Evolutionary conservation across 1,284 basidiomycete species (phyloP).

Genomic region (Coriolopsis trogii): DNA sequence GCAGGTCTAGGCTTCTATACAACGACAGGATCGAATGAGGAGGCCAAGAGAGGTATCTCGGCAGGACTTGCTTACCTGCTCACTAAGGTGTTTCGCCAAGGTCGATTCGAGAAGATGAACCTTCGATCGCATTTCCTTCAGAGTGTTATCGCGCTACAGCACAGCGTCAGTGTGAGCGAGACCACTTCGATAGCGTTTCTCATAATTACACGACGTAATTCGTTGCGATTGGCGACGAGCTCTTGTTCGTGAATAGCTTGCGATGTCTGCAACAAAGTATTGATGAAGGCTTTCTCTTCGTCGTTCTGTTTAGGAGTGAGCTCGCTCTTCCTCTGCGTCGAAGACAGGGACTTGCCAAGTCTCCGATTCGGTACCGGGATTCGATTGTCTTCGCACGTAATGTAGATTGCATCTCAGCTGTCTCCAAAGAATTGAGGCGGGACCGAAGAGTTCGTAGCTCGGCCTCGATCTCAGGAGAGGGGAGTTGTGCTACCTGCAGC

Average conservation of each 20-base stretch:
- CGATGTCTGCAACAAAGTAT: slow-evolving; percentile 35
- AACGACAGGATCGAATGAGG: neutral
- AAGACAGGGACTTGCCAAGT: slow-evolving; percentile 33
- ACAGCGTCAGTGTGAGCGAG: neutral
- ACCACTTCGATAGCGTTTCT: neutral
- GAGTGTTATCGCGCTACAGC: slow-evolving; percentile 39
- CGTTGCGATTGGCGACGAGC: slow-evolving; percentile 41
- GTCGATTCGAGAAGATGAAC: slow-evolving; percentile 35
- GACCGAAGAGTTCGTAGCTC: slow-evolving; percentile 28
- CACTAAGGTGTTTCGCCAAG: slow-evolving; percentile 31
- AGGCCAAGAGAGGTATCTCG: neutral
- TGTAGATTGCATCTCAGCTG: slow-evolving; percentile 27
- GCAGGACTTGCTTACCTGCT: no score
- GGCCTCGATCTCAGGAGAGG: slow-evolving; percentile 24
- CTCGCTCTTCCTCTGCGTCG: neutral
- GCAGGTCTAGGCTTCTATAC: slow-evolving; percentile 19
- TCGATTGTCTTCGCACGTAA: slow-evolving; percentile 36
- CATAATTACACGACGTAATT: slow-evolving; percentile 39
- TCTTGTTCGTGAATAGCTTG: slow-evolving; percentile 40
- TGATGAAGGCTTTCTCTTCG: slow-evolving; percentile 40
- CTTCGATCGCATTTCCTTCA: slow-evolving; percentile 37
- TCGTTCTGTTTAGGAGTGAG: slow-evolving; percentile 28
- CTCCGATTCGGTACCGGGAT: slow-evolving; percentile 37
- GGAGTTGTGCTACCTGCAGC: slow-evolving; percentile 24
- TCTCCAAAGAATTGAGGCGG: slow-evolving; percentile 30